Percentiles rank a stretch among this genome's conserved stretches.
phyloP scores from a whole-genome alignment of 495 filamentous ascomycete species.

The Penicillium subrubescens region DNA sequence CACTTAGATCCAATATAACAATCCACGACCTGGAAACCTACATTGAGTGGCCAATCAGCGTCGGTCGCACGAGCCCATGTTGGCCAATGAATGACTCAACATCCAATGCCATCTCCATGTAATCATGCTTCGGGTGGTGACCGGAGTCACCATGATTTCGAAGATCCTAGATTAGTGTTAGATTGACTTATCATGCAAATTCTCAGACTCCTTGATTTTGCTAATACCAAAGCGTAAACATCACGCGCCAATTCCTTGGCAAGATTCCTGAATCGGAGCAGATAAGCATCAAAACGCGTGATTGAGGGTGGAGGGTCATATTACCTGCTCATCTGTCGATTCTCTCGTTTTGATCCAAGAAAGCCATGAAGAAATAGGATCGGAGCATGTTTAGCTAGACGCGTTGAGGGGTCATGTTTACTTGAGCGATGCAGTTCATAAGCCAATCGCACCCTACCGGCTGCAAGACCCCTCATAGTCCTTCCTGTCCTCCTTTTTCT shows the following conservation, averaged over 20 bases:
- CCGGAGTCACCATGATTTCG: constrained; percentile 86
- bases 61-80: constrained; percentile 61
- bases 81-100: constrained; percentile 70
- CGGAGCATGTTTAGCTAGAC: neutral
- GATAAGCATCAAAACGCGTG: constrained; percentile 64
- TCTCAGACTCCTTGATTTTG: neutral
- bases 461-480: neutral
- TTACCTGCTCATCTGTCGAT: constrained; percentile 87
- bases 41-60: constrained; percentile 54
- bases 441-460: constrained; percentile 12
- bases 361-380: constrained; percentile 25
- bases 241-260: constrained; percentile 11
- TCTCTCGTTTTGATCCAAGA: constrained; percentile 61
- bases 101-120: constrained; percentile 76
- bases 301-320: constrained; percentile 24
- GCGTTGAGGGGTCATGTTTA: neutral
- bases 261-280: constrained; percentile 26
- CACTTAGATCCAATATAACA: neutral
- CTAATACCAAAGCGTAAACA: constrained; percentile 15
- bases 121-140: constrained; percentile 69
- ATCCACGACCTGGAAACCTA: neutral
- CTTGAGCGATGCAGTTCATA: constrained; percentile 10
- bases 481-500: neutral
- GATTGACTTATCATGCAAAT: neutral
- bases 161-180: constrained; percentile 59